Evolutionary conservation across 2,329 filamentous ascomycete genomes (phyloP), one percentile per base, ranked within the genome.

Genomic region (Fusarium coicis): DNA sequence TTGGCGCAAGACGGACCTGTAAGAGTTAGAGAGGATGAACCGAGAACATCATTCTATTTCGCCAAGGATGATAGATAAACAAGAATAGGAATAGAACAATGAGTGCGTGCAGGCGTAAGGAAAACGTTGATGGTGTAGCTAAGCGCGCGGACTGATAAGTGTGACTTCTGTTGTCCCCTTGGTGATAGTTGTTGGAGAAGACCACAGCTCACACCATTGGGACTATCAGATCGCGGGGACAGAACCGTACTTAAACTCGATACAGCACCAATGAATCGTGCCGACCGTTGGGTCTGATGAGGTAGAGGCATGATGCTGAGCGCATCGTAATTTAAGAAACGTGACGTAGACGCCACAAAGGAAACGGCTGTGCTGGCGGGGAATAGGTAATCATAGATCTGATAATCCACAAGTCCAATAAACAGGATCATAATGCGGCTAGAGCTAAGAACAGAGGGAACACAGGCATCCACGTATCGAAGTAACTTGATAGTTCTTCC

Each of bases 321-420:
- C 72, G 66, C 67, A 75, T 66, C 63, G 63, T 55, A 72, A 50
- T 50, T 55, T 59, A 53, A 52, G 62, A 60, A 76, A 60, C 73
- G 74, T 77, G 75, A 76, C 74, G 75, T 77, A 76, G 66, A 64
- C 56, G 60, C 72, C 59, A 64, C 71, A 68, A 73, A 64, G 63
- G 62, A 42, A 46, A 44, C 58, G 59, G n/a, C 46, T 64, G 62
- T 53, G 62, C 57, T 62, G 66, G 70, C 70, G 62, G 66, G 70
- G 66, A 42, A 44, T 55, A 32, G 52, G 40, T 52, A 49, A 46
- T 63, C 57, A 50, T 60, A 52, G 47, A 54, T 40, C 16, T 49
- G 43, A 34, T 40, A 53, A 47, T 42, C 44, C 62, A 67, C 62
- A 36, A 54, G 56, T 44, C 36, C 26, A 44, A 53, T 43, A 43